Conservation (phyloP, 306 rosid genomes). For the Glycyrrhiza uralensis region DNA sequence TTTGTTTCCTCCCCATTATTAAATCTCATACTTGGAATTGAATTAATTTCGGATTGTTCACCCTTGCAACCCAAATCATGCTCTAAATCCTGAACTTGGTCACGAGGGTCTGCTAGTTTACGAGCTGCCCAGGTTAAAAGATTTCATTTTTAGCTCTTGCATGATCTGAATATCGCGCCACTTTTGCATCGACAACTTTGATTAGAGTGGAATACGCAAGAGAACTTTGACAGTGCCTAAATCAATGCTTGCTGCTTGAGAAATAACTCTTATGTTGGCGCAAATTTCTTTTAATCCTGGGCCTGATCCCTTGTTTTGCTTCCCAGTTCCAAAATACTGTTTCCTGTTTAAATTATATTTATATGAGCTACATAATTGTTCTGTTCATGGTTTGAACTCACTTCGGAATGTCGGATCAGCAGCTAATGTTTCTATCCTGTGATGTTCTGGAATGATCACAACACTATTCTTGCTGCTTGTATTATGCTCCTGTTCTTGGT, state of each 20-base stretch:
- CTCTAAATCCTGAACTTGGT: background rate
- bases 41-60: background rate
- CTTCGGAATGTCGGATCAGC: background rate
- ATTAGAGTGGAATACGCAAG: background rate
- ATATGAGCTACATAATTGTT: background rate
- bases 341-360: background rate
- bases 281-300: background rate
- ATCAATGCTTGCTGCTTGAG: background rate
- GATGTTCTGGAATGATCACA: background rate
- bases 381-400: background rate
- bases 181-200: too few species aligned
- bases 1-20: background rate
- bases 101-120: background rate
- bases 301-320: background rate
- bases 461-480: background rate
- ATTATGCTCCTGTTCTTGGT: background rate
- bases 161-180: background rate
- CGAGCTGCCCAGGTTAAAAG: conserved; percentile 15
- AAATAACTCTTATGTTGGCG: background rate
- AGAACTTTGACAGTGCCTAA: background rate
- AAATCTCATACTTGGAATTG: background rate
- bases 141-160: conserved; percentile 4
- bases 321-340: background rate
- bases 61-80: background rate
- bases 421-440: background rate